Percentiles rank a stretch among this genome's conserved stretches.
phyloP scores from a whole-genome alignment of 202 grass and related monocot species.

The Panicum hallii region DNA sequence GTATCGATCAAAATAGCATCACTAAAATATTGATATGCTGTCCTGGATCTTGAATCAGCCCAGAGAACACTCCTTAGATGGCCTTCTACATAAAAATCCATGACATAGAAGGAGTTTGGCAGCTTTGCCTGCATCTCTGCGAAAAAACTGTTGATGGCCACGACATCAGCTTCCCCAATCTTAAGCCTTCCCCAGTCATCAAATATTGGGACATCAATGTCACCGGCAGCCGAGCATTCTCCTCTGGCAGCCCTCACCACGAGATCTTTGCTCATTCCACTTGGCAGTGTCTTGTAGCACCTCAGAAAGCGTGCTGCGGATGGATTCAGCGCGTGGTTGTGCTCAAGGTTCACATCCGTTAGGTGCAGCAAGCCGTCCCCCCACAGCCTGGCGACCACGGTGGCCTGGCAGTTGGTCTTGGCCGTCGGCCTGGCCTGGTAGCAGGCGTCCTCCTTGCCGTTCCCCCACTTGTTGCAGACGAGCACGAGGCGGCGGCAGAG shows the following conservation, averaged over 20 bases:
- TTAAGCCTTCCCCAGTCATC: conserved; percentile 73
- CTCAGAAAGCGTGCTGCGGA: conserved; percentile 70
- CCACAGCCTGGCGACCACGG: conserved; percentile 69
- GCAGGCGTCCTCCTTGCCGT: conserved; percentile 71
- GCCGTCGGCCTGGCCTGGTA: conserved; percentile 85
- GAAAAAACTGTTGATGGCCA: conserved; percentile 70
- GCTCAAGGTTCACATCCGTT: conserved; percentile 74
- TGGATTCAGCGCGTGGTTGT: conserved; percentile 78
- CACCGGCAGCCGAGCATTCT: conserved; percentile 36
- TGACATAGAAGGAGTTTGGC: conserved; percentile 71
- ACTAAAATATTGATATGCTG: conserved; percentile 58
- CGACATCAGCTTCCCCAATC: conserved; percentile 62
- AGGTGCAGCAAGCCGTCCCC: conserved; percentile 79
- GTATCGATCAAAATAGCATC: conserved; percentile 67
- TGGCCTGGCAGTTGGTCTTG: conserved; percentile 93
- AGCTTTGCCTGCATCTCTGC: conserved; percentile 72
- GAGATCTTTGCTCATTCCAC: conserved; percentile 75
- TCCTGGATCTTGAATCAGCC: conserved; percentile 69
- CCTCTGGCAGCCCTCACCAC: conserved; percentile 63
- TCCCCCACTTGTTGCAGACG: conserved; percentile 82
- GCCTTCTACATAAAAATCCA: conserved; percentile 74
- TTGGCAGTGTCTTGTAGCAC: conserved; percentile 76
- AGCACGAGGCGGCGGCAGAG: conserved; percentile 82
- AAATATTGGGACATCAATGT: conserved; percentile 47
- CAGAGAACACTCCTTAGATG: conserved; percentile 70